Percentiles rank a stretch among this genome's conserved stretches.
phyloP scores from a whole-genome alignment of 202 grass and related monocot genomes.

The Carex arenaria region DNA sequence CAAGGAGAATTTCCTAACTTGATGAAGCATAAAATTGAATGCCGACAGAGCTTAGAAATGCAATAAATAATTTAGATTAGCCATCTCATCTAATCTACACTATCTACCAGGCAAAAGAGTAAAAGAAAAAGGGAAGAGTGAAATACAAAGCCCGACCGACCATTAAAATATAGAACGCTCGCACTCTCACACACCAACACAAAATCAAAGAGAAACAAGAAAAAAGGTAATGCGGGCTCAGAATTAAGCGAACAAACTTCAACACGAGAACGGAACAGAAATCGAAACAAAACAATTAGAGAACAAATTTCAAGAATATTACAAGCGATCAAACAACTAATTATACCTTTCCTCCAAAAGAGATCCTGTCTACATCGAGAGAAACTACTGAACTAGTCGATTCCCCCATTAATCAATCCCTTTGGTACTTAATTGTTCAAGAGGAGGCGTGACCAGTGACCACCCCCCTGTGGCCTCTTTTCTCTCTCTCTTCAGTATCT shows the following conservation, averaged over 20 bases:
- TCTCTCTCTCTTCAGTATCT: background rate
- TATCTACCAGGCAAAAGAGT: background rate
- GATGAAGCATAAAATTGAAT: too few species aligned
- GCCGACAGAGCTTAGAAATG: background rate
- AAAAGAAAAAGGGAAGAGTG: background rate
- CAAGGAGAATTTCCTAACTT: too few species aligned
- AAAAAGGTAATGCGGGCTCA: conserved; percentile 20
- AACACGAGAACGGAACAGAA: conserved; percentile 15
- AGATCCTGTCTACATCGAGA: conserved; percentile 91
- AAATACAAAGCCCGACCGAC: conserved; percentile 17
- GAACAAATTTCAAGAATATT: background rate
- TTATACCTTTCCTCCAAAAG: conserved; percentile 69
- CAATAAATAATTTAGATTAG: background rate
- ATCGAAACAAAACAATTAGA: background rate
- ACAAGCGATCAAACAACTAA: conserved; percentile 9
- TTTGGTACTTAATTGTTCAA: conserved; percentile 9
- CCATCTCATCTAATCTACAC: too few species aligned
- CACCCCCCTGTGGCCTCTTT: conserved; percentile 8
- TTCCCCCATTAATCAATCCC: conserved; percentile 43
- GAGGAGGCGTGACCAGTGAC: conserved; percentile 13
- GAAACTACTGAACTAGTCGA: conserved; percentile 64
- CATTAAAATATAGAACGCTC: conserved; percentile 13
- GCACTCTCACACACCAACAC: background rate
- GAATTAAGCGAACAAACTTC: background rate
- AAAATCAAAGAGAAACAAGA: conserved; percentile 11